Base-by-base conservation (phyloP, 1,284 basidiomycete species). In the Leccinum fuscescens region DNA sequence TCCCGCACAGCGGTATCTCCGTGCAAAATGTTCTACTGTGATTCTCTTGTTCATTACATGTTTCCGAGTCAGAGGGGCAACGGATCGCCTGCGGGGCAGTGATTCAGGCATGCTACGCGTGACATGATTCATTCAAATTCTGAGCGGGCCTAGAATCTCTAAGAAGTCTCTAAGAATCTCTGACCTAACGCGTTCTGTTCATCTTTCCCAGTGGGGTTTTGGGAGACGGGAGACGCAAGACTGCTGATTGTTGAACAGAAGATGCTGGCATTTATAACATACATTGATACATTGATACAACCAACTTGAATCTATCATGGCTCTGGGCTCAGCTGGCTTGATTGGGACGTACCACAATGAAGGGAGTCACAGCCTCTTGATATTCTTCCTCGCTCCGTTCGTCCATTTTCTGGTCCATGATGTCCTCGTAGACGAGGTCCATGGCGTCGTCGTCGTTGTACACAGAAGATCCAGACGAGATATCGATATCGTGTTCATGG, bases 11-110 rank as follows among this genome's bases (percentile, higher is more conserved):
- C 12, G 6, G 33, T 48, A n/a, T 5, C 24, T 57, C 46, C 33
- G 39, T n/a, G 20, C 7, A 24, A 58, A 58, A 57, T 12, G 11
- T 50, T 55, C 29, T 29, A 33, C 5, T 12, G 49, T 51, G 56
- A 54, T 56, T 49, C 33, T 50, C 46, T n/a, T 27, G 11, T 39
- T 8, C 52, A 49, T 42, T 39, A 33, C 49, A 44, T 22, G n/a
- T 59, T 44, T 57, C 29, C 11, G 12, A 55, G n/a, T 59, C n/a
- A 49, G 57, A 56, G 22, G 50, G 55, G 60, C 54, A 60, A 51
- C 57, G 29, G 69, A 69, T 69, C 70, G 60, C 17, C 44, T 55
- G 37, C 49, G 42, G 33, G 29, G 17, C 39, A 51, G 33, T n/a
- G 46, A 22, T 24, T 48, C 6, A 46, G 22, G 11, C 29, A 48